Conservation (phyloP, 2,329 filamentous ascomycete species). For the Ceratocystis alfenasii region DNA sequence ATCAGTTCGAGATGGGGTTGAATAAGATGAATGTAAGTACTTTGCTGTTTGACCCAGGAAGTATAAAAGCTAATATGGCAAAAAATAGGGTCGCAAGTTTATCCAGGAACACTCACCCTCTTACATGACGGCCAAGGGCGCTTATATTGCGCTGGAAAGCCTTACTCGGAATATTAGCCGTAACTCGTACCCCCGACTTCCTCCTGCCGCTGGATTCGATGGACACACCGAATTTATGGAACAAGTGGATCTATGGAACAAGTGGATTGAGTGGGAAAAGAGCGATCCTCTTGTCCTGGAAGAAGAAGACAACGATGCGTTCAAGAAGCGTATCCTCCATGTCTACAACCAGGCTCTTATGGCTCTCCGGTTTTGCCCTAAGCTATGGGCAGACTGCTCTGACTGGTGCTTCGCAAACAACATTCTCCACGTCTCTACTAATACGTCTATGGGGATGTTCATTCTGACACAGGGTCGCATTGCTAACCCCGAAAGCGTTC, state of each 20-base stretch:
- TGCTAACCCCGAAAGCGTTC: constrained; percentile 85
- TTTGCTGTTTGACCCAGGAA: not conserved
- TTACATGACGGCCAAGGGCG: constrained; percentile 92
- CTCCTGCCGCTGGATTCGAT: constrained; percentile 73
- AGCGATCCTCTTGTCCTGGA: constrained; percentile 79
- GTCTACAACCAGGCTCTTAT: constrained; percentile 90
- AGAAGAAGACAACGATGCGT: constrained; percentile 63
- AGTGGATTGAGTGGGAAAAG: constrained; percentile 93
- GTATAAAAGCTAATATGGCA: not conserved
- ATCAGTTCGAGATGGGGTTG: constrained; percentile 84
- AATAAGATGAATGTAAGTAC: constrained; percentile 75
- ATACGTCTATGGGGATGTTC: constrained; percentile 51
- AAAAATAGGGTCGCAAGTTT: constrained; percentile 72
- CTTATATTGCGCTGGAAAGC: constrained; percentile 82
- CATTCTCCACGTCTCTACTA: constrained; percentile 36
- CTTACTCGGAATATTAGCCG: constrained; percentile 65
- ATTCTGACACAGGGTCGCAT: constrained; percentile 72
- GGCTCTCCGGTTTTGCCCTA: constrained; percentile 86
- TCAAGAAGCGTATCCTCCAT: constrained; percentile 70
- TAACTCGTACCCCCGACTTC: constrained; percentile 66
- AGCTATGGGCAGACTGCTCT: constrained; percentile 89
- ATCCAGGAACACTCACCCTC: constrained; percentile 82
- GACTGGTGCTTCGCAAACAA: constrained; percentile 82
- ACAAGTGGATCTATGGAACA: constrained; percentile 82
- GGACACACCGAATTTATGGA: constrained; percentile 72